These are phyloP conservation scores for Cercospora brassicicola DNA, from an alignment of 2,329 filamentous ascomycete species.

Conservation along the genomic window DNA sequence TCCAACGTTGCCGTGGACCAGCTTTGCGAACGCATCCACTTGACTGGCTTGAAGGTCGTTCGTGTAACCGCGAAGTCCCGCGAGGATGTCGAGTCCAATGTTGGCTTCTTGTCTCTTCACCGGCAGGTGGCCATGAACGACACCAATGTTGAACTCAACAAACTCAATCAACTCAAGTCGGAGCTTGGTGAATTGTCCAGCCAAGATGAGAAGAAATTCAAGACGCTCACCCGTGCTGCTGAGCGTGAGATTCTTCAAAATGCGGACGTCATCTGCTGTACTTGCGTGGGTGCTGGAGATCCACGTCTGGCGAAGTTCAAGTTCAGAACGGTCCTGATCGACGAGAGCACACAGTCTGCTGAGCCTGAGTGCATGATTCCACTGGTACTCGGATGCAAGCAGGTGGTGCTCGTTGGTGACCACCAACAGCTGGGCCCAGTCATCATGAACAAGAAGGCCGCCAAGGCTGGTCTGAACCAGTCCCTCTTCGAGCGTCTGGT, in stretches of 20 bases:
- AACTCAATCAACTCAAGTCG: constrained; percentile 87
- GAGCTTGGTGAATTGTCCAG: constrained; percentile 89
- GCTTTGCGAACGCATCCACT: constrained; percentile 93
- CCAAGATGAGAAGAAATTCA: constrained; percentile 98
- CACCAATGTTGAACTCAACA: constrained; percentile 88
- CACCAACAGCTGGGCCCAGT: constrained; percentile 97
- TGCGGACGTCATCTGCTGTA: constrained; percentile 97
- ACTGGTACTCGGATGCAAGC: constrained; percentile 93
- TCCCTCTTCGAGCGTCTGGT: constrained; percentile 97
- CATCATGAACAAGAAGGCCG: constrained; percentile 99
- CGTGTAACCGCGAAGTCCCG: constrained; percentile 98
- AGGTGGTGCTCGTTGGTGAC: constrained; percentile 96
- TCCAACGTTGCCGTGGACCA: constrained; percentile 99
- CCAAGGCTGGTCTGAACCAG: constrained; percentile 94
- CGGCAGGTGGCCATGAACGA: constrained; percentile 97
- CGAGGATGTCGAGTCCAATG: constrained; percentile 97
- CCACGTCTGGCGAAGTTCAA: constrained; percentile 95
- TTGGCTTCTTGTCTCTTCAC: constrained; percentile 90
- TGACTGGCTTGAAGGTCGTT: constrained; percentile 92
- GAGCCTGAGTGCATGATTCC: constrained; percentile 99
- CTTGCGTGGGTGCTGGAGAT: constrained; percentile 94
- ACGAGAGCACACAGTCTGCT: constrained; percentile 96
- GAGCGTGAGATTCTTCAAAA: constrained; percentile 94
- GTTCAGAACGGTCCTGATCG: constrained; percentile 95
- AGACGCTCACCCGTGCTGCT: constrained; percentile 87